Evolutionary conservation across 176 grass and related monocot species (phyloP).

Genomic region (Oryza meridionalis): DNA sequence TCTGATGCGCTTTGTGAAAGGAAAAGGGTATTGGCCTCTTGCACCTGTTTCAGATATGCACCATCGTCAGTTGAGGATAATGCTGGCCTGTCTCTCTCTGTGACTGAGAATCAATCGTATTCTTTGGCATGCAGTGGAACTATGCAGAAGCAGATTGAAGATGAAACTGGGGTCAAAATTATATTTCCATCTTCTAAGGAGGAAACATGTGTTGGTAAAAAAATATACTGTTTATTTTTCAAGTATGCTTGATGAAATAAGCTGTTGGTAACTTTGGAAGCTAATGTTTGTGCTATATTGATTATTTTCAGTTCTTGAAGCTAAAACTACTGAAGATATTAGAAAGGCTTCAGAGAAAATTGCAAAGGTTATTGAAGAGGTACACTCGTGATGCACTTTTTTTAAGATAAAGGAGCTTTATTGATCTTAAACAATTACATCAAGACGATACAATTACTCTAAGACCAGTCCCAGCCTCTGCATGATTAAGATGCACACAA

Average conservation of each 20-base stretch:
- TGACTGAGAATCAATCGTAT: slow-evolving; percentile 5
- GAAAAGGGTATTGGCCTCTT: slow-evolving; percentile 62
- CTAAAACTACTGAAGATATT: slow-evolving; percentile 60
- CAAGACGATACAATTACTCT: no score
- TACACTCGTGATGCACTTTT: slow-evolving; percentile 25
- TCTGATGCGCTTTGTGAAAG: slow-evolving; percentile 73
- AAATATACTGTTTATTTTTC: slow-evolving; percentile 13
- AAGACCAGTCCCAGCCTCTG: no score
- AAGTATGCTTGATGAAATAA: slow-evolving; percentile 2
- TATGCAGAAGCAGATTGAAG: slow-evolving; percentile 82
- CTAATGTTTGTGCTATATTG: slow-evolving; percentile 25
- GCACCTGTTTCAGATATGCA: slow-evolving; percentile 15
- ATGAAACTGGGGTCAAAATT: slow-evolving; percentile 69
- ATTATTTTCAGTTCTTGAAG: slow-evolving; percentile 63
- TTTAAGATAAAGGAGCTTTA: no score
- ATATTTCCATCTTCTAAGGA: slow-evolving; percentile 67
- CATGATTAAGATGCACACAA: no score
- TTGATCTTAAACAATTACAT: no score
- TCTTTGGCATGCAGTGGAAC: slow-evolving; percentile 61
- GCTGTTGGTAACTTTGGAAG: slow-evolving; percentile 11
- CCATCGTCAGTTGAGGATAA: not conserved
- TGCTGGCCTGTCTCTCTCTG: slow-evolving; percentile 2
- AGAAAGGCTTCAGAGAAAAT: slow-evolving; percentile 83
- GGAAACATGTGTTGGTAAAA: slow-evolving; percentile 69
- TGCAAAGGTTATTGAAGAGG: slow-evolving; percentile 61